phyloP scores from a whole-genome alignment of 176 grass and related monocot genomes.

The Carex pumila region DNA sequence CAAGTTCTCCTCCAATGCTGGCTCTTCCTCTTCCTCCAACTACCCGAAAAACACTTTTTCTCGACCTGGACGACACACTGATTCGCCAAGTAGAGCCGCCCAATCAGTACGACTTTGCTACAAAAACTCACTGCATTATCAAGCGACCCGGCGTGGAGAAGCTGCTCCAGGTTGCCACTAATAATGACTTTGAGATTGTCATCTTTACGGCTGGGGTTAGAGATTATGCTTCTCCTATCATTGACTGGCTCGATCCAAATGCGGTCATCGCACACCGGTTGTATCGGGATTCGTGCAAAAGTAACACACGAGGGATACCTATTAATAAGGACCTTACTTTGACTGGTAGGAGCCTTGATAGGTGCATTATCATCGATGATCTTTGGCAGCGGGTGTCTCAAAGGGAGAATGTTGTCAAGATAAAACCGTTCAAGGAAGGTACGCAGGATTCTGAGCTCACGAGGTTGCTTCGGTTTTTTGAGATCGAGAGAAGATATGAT shows the following conservation, averaged over 20 bases:
- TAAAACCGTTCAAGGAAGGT: background rate
- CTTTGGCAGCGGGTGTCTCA: background rate
- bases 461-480: background rate
- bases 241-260: background rate
- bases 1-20: background rate
- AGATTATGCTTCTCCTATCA: background rate
- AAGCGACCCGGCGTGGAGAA: background rate
- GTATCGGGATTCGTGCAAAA: background rate
- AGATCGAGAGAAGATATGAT: background rate
- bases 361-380: background rate
- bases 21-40: background rate
- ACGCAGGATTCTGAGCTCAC: background rate
- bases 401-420: background rate
- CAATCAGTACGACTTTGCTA: background rate
- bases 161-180: background rate
- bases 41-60: background rate
- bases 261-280: background rate
- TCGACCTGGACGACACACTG: background rate
- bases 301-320: background rate
- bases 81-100: background rate
- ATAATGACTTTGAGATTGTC: background rate
- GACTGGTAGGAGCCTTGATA: background rate
- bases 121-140: background rate
- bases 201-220: too few species aligned
- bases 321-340: background rate